Base-by-base conservation (phyloP, 2,329 filamentous ascomycete species). In the Dothiorella sarmentorum region DNA sequence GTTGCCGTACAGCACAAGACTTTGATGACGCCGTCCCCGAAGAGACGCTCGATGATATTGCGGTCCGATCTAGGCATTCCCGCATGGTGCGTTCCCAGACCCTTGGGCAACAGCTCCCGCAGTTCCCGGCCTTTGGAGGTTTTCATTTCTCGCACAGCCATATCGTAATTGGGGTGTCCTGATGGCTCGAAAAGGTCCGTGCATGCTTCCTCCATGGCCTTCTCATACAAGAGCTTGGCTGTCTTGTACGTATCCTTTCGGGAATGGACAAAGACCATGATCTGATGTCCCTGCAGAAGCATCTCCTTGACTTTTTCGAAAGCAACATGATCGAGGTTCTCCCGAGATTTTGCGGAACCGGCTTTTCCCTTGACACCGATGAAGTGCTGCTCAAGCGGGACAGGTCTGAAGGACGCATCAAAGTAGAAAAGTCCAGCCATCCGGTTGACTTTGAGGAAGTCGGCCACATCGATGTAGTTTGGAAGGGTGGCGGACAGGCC, bases 231-330 rank as follows among this genome's bases (percentile, higher is more conserved):
- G 78, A 88, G 90, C 64, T 89, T 88, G 44, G 94, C 92, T 1
- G 93, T 95, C 62, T 88, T 83, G 64, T 96, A 85, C 0, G 95
- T 99, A 66, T 99, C 95, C 70, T 96, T 92, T 24, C 94, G 84
- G 1, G 93, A 97, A 72, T 99, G 95, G 10, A 99, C 95, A 72
- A 99, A 99, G 0, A 99, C 93, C 95, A 99, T 99, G 64, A 99
- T 84, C 72, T 99, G 94, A 68, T 99, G 94, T n/a, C 90, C 92
- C 60, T 81, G 79, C 69, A 91, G 85, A 3, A 99, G 80, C 92
- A 99, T 97, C 55, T 94, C 89, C 65, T 86, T 88, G 45, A 97
- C 91, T 71, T 99, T 99, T 64, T 97, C 92, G 69, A 95, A 99
- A 0, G 91, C 86, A 2, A 91, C 86, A 22, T 82, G 82, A 65